Base-by-base conservation (phyloP, 2,329 filamentous ascomycete genomes). In the Fusarium fracticaudum region DNA sequence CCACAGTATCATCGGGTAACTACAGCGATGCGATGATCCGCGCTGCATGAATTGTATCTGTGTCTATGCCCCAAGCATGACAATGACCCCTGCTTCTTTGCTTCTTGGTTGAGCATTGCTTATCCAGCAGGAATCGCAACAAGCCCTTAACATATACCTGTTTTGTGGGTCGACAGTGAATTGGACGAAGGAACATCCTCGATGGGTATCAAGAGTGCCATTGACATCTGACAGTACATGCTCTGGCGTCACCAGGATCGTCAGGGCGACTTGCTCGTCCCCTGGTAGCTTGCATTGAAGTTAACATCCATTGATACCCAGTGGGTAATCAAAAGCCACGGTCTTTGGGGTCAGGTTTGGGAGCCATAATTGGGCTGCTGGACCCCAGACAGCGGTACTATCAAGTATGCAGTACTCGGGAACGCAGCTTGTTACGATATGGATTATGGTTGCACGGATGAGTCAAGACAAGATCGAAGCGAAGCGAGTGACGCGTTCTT, bases 301-400 rank as follows among this genome's bases (percentile, higher is more conserved):
- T 53, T 15, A 43, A 35, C 33, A 47, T 53, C 31, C 35, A 29
- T 60, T 60, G 44, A 47, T 58, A 67, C 62, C 67, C 54, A 58
- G 60, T 67, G 64, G 45, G 63, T 47, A 43, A 51, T 50, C 38
- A 17, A 24, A 43, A 35, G 37, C 70, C 64, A 41, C 67, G 60
- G 55, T 57, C 58, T 59, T 20, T 60, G 60, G 33, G 50, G 35
- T 26, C 50, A 12, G n/a, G 26, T 31, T 22, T 29, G 24, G 53
- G 63, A 61, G 55, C 60, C 63, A 67, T 64, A 64, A 40, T 77
- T 70, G 61, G 73, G 75, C 67, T 71, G 58, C 60, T 38, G 45
- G 43, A 35, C 50, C 53, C 55, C 37, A 54, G 45, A 60, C 26
- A 43, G 45, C 26, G 57, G 45, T 17, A 55, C 44, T 57, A 33